A percentile compares a stretch with the other conserved stretches of the same genome.
Evolutionary conservation across 176 grass and related monocot species (phyloP).

Genomic region (Miscanthus lutarioriparius): DNA sequence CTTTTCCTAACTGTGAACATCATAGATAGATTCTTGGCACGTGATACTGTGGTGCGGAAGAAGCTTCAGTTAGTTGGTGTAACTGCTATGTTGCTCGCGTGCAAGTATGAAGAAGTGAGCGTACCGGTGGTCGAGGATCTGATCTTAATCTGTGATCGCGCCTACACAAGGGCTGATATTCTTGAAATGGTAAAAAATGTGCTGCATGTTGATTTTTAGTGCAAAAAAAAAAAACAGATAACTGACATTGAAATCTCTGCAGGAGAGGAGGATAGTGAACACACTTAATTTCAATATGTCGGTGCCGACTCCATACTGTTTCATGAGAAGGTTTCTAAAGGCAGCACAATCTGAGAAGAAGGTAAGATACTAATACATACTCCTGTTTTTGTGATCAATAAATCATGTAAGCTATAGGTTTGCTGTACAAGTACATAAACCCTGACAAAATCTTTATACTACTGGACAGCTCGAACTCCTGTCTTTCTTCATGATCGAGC

Average conservation of each 20-base stretch:
- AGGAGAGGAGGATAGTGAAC: constrained; percentile 80
- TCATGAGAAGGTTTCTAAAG: constrained; percentile 92
- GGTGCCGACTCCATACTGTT: constrained; percentile 79
- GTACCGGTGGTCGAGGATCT: constrained; percentile 77
- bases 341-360: constrained; percentile 71
- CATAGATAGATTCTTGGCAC: constrained; percentile 72
- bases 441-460: constrained; percentile 22
- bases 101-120: constrained; percentile 89
- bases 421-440: not conserved
- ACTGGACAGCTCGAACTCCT: constrained; percentile 74
- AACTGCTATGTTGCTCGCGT: constrained; percentile 86
- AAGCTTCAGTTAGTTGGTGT: constrained; percentile 93
- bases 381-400: not conserved
- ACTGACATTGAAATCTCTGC: constrained; percentile 28
- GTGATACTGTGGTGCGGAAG: constrained; percentile 61
- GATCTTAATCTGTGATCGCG: constrained; percentile 75
- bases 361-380: constrained; percentile 38
- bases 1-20: constrained; percentile 84
- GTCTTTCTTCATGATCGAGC: constrained; percentile 81
- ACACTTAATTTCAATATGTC: constrained; percentile 86
- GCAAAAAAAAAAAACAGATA: constrained; percentile 4
- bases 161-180: constrained; percentile 74
- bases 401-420: constrained; percentile 17
- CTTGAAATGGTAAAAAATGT: constrained; percentile 68
- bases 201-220: not conserved